Evolutionary conservation across 257 asterid genomes (phyloP), one percentile per base, ranked within the genome.

Genomic region (Nicotiana tomentosiformis): DNA sequence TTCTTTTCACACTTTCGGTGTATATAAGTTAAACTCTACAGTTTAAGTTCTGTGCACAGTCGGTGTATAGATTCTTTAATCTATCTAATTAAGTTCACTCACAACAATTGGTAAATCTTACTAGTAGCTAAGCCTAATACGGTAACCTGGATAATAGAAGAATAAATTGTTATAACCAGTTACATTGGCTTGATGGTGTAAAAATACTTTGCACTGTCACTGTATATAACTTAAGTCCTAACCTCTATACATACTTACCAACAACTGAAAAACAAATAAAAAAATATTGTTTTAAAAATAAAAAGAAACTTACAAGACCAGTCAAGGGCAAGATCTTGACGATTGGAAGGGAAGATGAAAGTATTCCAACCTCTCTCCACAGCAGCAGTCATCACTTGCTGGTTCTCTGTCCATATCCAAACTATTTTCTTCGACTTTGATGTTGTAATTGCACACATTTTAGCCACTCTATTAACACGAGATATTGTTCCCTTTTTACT

Each of bases 361-460:
- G 95, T 92, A 66, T 81, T 87, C 98, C 98, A 95, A 51, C 97
- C 98, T 84, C 97, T 90, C 85, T 93, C 98, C n/a, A 91, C 93
- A 23, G 98, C 96, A 77, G 93, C 92, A 10, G 97, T 93, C 98
- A 95, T 92, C 29, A 91, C 98, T 79, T 91, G 87, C 85, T 95
- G 91, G 89, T 89, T 95, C 87, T 91, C 93, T 68, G 97, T 93
- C 98, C 98, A 93, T 67, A 93, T 84, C 98, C 98, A 95, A 4
- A 93, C 95, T 79, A 68, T 86, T 90, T 95, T 95, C 89, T 88
- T 88, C 68, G 43, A 43, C 46, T 79, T 83, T 35, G 43, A 82
- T 67, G 30, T 61, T 51, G 64, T 26, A 26, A 15, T 26, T 7
- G 62, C 43, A 10, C 64, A 74, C 64, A 74, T 74, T 74, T n/a